Percentiles rank a stretch among this genome's conserved stretches.
phyloP scores from a whole-genome alignment of 176 grass and related monocot species.

The Typha latifolia region DNA sequence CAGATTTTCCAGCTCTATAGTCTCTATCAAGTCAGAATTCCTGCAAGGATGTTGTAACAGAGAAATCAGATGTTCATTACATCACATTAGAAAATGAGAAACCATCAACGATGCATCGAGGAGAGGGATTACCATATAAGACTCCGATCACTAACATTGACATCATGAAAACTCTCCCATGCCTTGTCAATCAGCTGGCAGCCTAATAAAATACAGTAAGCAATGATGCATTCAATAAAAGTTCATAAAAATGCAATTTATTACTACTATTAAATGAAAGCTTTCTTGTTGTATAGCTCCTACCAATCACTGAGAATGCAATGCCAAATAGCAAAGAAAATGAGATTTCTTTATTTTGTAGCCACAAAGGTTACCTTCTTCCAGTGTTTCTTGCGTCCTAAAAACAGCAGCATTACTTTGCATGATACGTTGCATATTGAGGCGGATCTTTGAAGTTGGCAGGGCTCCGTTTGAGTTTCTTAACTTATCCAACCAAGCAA shows the following conservation, averaged over 20 bases:
- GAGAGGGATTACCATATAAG: constrained; percentile 64
- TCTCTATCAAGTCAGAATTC: constrained; percentile 96
- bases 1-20: constrained; percentile 83
- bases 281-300: neutral
- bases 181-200: constrained; percentile 59
- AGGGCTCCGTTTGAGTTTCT: constrained; percentile 54
- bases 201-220: constrained; percentile 31
- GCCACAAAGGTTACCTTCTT: constrained; percentile 35
- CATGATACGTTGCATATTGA: constrained; percentile 80
- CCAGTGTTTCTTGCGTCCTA: constrained; percentile 62
- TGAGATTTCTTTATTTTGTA: neutral
- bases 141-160: constrained; percentile 61
- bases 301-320: neutral
- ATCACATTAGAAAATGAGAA: neutral
- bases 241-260: neutral
- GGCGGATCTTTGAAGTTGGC: constrained; percentile 52
- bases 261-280: constrained; percentile 2
- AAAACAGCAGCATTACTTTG: constrained; percentile 79
- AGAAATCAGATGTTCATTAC: neutral
- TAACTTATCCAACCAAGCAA: constrained; percentile 59
- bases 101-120: neutral
- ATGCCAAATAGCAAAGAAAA: neutral
- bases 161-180: constrained; percentile 55
- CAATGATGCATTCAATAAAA: neutral
- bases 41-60: constrained; percentile 18